Conservation (phyloP, 2,329 filamentous ascomycete genomes). For the Cadophora luteo-olivacea region DNA sequence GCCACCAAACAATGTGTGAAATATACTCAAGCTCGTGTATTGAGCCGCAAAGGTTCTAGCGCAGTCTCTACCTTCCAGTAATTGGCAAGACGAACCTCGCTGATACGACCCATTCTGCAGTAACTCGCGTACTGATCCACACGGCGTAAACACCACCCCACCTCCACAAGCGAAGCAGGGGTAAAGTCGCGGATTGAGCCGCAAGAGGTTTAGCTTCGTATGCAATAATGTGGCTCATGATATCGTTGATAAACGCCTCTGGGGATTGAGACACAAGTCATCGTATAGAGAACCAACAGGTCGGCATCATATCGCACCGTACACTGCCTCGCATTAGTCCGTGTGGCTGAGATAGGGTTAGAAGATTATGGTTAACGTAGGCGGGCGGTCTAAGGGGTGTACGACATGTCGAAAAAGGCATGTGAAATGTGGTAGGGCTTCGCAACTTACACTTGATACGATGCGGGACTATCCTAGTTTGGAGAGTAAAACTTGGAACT, state of each 20-base stretch:
- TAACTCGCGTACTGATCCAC: background rate
- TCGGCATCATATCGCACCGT: background rate
- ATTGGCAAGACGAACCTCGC: background rate
- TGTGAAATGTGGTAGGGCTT: slow-evolving; percentile 44
- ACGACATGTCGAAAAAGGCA: slow-evolving; percentile 42
- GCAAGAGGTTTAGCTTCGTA: slow-evolving; percentile 37
- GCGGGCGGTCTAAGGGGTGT: slow-evolving; percentile 44
- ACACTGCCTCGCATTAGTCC: background rate
- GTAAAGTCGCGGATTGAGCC: slow-evolving; percentile 39
- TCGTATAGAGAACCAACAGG: background rate
- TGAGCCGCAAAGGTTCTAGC: slow-evolving; percentile 13
- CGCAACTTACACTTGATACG: background rate
- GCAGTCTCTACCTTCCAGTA: background rate
- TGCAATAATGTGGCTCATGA: background rate
- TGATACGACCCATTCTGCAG: background rate
- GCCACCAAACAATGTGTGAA: background rate
- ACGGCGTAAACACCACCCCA: background rate
- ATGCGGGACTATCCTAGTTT: background rate
- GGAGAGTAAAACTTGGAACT: slow-evolving; percentile 8
- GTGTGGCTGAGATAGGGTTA: background rate
- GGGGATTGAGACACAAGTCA: background rate
- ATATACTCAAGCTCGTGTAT: background rate
- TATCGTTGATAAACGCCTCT: background rate
- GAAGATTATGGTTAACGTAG: slow-evolving; percentile 43
- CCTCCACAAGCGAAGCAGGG: background rate